phyloP scores from a whole-genome alignment of 2,329 filamentous ascomycete species.

The Fusarium subtropicale region DNA sequence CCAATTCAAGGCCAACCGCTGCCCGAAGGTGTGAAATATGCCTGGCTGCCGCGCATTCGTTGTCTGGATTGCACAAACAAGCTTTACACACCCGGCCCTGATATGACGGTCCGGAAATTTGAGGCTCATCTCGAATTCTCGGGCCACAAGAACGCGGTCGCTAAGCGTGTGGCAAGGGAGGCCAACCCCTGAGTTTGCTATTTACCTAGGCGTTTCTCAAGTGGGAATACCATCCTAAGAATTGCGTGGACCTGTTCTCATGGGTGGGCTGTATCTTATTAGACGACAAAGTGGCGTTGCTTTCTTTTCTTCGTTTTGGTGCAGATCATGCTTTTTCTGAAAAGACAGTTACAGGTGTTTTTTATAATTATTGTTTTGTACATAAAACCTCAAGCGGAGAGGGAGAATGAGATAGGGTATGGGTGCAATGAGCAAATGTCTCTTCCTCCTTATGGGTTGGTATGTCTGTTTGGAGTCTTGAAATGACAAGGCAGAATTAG shows the following conservation, averaged over 20 bases:
- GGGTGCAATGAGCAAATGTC: slow-evolving; percentile 11
- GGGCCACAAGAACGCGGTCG: slow-evolving; percentile 78
- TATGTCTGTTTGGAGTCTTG: slow-evolving; percentile 34
- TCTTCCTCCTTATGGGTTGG: slow-evolving; percentile 18
- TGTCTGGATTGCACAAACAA: slow-evolving; percentile 95
- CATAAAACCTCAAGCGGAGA: slow-evolving; percentile 22
- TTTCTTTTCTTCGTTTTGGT: slow-evolving; percentile 18
- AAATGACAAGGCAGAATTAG: slow-evolving; percentile 20
- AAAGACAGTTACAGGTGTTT: slow-evolving; percentile 26
- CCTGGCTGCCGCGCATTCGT: slow-evolving; percentile 88
- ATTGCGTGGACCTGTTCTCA: neutral
- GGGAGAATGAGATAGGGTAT: slow-evolving; percentile 17
- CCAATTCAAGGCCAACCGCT: slow-evolving; percentile 69
- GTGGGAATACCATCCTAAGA: neutral
- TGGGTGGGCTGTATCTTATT: slow-evolving; percentile 28
- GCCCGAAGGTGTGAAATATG: slow-evolving; percentile 76
- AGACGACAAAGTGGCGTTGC: slow-evolving; percentile 30
- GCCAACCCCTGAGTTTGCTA: slow-evolving; percentile 22
- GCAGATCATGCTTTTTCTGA: slow-evolving; percentile 9
- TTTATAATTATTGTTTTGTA: slow-evolving; percentile 21
- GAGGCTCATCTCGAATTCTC: slow-evolving; percentile 92
- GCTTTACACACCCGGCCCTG: slow-evolving; percentile 90
- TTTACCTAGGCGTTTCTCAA: slow-evolving; percentile 4
- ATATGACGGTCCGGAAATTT: slow-evolving; percentile 87
- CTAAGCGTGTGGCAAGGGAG: slow-evolving; percentile 48